Conservation (phyloP, 2,329 filamentous ascomycete species). For the Phyllosticta citriasiana region DNA sequence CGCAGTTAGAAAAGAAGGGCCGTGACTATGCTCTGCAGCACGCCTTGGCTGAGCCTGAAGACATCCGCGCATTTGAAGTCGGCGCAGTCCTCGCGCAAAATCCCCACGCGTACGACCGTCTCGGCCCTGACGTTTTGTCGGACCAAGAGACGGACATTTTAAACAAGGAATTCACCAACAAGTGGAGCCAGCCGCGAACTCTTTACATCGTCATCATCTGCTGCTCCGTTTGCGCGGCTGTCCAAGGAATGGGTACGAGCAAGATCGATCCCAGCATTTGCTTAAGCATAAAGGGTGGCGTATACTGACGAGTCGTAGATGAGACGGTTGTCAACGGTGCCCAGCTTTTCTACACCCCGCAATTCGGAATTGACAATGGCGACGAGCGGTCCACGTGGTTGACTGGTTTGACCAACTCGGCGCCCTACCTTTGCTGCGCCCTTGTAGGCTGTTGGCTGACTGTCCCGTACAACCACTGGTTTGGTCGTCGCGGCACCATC, state of each 20-base stretch:
- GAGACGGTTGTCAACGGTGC: conserved; percentile 61
- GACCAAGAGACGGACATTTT: conserved; percentile 49
- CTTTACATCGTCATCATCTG: conserved; percentile 57
- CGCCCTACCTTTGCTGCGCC: conserved; percentile 57
- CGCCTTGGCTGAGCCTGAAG: conserved; percentile 26
- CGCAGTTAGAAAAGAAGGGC: conserved; percentile 46
- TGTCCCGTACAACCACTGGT: conserved; percentile 58
- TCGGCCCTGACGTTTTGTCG: conserved; percentile 36
- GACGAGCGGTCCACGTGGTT: conserved; percentile 47
- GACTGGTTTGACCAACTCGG: conserved; percentile 51
- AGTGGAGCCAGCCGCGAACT: conserved; percentile 58
- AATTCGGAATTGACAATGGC: conserved; percentile 47
- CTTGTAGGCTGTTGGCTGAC: conserved; percentile 64
- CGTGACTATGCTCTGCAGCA: conserved; percentile 49
- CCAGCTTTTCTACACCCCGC: conserved; percentile 52
- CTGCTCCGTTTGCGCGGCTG: conserved; percentile 58
- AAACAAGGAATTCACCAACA: conserved; percentile 51
- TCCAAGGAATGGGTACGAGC: conserved; percentile 54
- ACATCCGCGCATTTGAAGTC: conserved; percentile 22
- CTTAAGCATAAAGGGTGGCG: not conserved
- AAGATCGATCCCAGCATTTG: not conserved
- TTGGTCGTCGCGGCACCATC: conserved; percentile 65
- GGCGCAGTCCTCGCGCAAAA: conserved; percentile 21
- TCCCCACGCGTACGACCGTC: conserved; percentile 13
- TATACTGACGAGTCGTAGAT: conserved; percentile 30